A percentile compares a stretch with the other conserved stretches of the same genome.
Evolutionary conservation across 169 alveolate genomes (phyloP).

Genomic region (Plasmodium ovale): DNA sequence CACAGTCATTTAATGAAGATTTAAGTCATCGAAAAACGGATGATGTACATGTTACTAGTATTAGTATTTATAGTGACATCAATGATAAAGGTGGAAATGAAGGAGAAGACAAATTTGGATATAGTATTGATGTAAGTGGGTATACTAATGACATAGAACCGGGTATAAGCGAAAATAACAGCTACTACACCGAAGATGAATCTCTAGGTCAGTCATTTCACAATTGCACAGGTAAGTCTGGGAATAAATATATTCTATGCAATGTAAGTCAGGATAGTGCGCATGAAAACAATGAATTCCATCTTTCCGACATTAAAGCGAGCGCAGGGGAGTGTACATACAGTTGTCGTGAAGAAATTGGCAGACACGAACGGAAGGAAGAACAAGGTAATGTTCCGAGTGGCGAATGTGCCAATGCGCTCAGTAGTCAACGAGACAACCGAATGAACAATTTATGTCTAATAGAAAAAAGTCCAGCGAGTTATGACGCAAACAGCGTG

Average conservation of each 20-base stretch:
- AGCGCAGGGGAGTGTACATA: background rate
- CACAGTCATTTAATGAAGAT: constrained; percentile 4
- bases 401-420: background rate
- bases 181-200: background rate
- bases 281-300: background rate
- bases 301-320: background rate
- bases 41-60: background rate
- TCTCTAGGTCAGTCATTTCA: background rate
- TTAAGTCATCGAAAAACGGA: background rate
- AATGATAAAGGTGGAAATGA: constrained; percentile 1
- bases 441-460: background rate
- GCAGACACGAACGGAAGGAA: background rate
- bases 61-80: background rate
- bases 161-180: constrained; percentile 5
- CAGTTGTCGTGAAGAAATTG: background rate
- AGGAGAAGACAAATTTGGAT: background rate
- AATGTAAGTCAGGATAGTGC: constrained; percentile 5
- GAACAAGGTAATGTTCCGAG: background rate
- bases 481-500: background rate
- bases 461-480: constrained; percentile 3
- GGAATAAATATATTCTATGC: background rate
- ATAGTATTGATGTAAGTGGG: background rate
- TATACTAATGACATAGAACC: background rate
- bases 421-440: background rate
- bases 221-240: background rate